Base-by-base conservation (phyloP, 1,284 basidiomycete genomes). In the Melampsora larici-populina region DNA sequence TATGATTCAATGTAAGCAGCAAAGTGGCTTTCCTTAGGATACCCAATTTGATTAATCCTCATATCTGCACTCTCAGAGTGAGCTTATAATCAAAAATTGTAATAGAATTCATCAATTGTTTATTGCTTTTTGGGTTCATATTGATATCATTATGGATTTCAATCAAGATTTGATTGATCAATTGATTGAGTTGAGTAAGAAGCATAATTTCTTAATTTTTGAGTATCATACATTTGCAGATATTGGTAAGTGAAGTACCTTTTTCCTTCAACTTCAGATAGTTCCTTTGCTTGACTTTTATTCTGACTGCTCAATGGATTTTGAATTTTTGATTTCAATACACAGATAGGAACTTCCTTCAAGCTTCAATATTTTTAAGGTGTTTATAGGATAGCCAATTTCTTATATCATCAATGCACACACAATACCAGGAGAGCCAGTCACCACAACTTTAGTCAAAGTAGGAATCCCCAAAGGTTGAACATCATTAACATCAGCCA, bases 171-270 rank as follows among this genome's bases (percentile, higher is more conserved):
- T 98, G 63, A 88, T 96, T 75, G 85, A 89, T 46, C 86, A 88
- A 79, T 87, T 99, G 60, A 87, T 89, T 78, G 86, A 86, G 65
- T 88, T 99, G 15, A 90, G 91, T 82, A n/a, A 86, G 66, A 90
- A 92, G 84, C 90, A 97, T 81, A 93, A 97, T 82, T 99, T 99
- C 85, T 85, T 97, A 77, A 96, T 98, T 82, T 99, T 99, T 81
- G 96, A 99, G 85, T 97, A 99, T 86, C 88, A 97, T 81, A 99
- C 99, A 85, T 99, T 99, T 83, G 97, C 97, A 31, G 97, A 99
- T 85, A 99, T 99, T 79, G 96, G 95, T 94, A 26, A 77, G 83
- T 79, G 1, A 0, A 36, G 3, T 36, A 36, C 36, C 36, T 36
- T 36, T 36, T n/a, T n/a, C n/a, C n/a, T n/a, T n/a, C n/a, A n/a